Base-by-base conservation (phyloP, 805 yeast genomes). In the Sungouiozyma intestinalis region DNA sequence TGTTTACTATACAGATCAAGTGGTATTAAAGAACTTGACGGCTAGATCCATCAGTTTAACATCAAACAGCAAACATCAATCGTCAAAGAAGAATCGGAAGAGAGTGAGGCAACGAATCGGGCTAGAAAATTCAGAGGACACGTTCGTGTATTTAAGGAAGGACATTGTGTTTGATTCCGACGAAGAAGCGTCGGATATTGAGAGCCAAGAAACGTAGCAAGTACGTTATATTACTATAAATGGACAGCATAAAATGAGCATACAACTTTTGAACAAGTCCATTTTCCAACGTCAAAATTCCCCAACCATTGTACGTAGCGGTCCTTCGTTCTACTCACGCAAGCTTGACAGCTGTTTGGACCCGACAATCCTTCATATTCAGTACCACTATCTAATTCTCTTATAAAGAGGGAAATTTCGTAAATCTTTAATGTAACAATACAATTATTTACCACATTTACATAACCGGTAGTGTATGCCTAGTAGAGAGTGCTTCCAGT, bases 1-100 rank as follows among this genome's bases (percentile, higher is more conserved):
- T 34, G 49, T 71, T 32, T 60, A 64, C 44, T 57, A 72, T 39
- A 73, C 81, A 1, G 81, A 76, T 55, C 68, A 66, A 32, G 63
- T 75, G 15, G 74, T 77, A 40, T 73, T 76, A 13, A 72, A 74
- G 38, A 78, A 79, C n/a, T 60, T 77, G 48, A 77, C 79, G 3
- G 77, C 80, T 1, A 55, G 77, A 38, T 71, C 80, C 0, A 69
- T 71, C 40, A 41, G 64, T 33, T 60, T 53, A 4, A 48, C 49
- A 32, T 56, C 59, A 1, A 53, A 42, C 18, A 50, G 46, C 36
- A 51, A 35, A 2, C 24, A 37, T 33, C 27, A 16, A 13, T 33
- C 21, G 21, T 14, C 16, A 13, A 44, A 39, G 4, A 24, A 29
- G 20, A 45, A 52, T 38, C 51, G 52, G 46, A 50, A 53, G 33